A percentile compares a stretch with the other conserved stretches of the same genome.
phyloP scores from a whole-genome alignment of 305 asterid genomes.

The Euphrasia arctica region DNA sequence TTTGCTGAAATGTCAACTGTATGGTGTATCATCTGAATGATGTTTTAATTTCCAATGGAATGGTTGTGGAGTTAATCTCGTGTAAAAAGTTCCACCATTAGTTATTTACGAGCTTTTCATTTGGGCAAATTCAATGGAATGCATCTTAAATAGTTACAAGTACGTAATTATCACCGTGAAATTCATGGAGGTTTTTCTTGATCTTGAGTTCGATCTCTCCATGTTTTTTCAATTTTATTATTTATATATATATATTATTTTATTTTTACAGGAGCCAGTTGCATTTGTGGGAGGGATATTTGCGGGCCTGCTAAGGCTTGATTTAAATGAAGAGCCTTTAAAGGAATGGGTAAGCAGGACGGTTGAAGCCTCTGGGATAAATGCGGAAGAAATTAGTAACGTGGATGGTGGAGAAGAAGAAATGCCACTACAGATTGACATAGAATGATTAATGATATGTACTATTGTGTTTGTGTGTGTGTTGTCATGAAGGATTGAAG shows the following conservation, averaged over 20 bases:
- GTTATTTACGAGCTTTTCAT: background rate
- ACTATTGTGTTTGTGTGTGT: no score
- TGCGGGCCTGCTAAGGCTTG: slow-evolving; percentile 88
- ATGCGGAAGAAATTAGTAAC: slow-evolving; percentile 37
- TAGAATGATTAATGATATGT: slow-evolving; percentile 39
- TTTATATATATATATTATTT: background rate
- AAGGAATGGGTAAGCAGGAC: slow-evolving; percentile 80
- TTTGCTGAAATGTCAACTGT: background rate
- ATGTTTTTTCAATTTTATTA: no score
- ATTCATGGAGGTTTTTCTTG: background rate
- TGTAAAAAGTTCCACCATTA: background rate
- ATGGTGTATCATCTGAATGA: no score
- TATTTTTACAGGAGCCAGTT: slow-evolving; percentile 61
- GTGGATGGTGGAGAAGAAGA: slow-evolving; percentile 36
- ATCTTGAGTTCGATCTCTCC: background rate
- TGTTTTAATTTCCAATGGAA: no score
- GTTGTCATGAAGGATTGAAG: no score
- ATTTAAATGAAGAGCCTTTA: slow-evolving; percentile 77
- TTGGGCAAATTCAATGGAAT: background rate
- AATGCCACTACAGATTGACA: slow-evolving; percentile 57
- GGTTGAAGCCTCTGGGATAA: slow-evolving; percentile 68
- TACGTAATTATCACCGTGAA: background rate
- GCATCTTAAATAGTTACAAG: background rate
- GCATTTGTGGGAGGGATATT: slow-evolving; percentile 85
- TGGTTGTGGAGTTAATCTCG: background rate